Evolutionary conservation across 23 red algal genomes (phyloP), one percentile per base, ranked within the genome.

Genomic region (Agarophyton chilense): DNA sequence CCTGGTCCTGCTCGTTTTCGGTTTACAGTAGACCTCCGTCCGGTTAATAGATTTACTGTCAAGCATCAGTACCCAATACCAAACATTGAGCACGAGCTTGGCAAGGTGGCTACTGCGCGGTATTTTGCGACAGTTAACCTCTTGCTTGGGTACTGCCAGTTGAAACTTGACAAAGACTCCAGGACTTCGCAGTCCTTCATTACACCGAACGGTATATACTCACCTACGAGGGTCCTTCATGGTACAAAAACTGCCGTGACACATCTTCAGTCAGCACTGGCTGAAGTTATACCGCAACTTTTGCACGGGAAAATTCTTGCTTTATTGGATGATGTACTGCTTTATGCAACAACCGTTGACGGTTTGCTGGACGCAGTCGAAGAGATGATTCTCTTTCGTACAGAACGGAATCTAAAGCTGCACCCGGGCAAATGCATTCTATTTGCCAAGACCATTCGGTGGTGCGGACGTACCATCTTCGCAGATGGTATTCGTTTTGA

Each of bases 381-480:
- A 17, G 5, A 0, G 58, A 58, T 78, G 25, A 66, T 90, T 31
- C 3, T 4, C 19, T n/a, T 79, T 18, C 79, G 70, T 47, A 24
- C 42, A 18, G 39, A 40, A 4, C 44, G 66, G 49, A 79, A 79
- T 22, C 19, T 90, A 34, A 79, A 79, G 52, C 63, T 90, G 35
- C 86, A 90, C 54, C 86, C 86, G 10, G 25, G 52, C 33, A 79
- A 90, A 50, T 79, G 72, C 52, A 52, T 38, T 18, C 40, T 90
- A 11, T 90, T 79, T 50, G 51, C 86, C 22, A 64, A 18, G 38
- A 11, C 7, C 10, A 51, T 90, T 33, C 72, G 72, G 19, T 90
- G 50, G 72, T 78, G 86, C 43, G 86, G 72, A 45, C 60, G 72
- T 5, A 13, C 65, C 52, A 18, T 90, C n/a, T 90, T 72, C 10